Evolutionary conservation across 331 rosid genomes (phyloP).

Genomic region (Quercus lobata): DNA sequence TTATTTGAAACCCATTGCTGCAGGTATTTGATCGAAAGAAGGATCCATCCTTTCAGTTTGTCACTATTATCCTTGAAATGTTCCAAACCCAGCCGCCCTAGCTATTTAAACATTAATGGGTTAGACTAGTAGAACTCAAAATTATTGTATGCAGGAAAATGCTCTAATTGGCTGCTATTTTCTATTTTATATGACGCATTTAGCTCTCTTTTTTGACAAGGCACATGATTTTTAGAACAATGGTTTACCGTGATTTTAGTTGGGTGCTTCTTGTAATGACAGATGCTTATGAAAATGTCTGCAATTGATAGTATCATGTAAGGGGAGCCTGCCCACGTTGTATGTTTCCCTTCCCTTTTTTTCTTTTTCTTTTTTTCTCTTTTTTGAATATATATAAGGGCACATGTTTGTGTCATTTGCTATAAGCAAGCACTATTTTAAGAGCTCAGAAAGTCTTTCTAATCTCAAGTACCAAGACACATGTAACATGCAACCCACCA

Average conservation of each 20-base stretch:
- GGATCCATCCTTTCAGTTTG: slow-evolving; percentile 65
- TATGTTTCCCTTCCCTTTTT: background rate
- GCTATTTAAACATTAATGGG: background rate
- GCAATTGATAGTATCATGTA: background rate
- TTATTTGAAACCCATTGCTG: slow-evolving; percentile 32
- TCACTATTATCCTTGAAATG: slow-evolving; percentile 64
- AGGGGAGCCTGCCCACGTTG: background rate
- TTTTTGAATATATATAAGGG: background rate
- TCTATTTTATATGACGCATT: background rate
- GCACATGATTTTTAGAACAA: slow-evolving; percentile 10
- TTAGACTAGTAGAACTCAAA: background rate
- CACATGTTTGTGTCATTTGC: too few species aligned
- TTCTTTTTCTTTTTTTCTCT: background rate
- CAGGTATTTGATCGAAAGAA: slow-evolving; percentile 40
- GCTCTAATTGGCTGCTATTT: slow-evolving; percentile 6
- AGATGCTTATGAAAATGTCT: background rate
- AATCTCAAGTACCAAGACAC: background rate
- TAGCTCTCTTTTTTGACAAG: background rate
- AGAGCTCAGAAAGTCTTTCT: too few species aligned
- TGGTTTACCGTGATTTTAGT: background rate
- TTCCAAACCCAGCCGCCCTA: slow-evolving; percentile 42
- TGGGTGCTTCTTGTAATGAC: background rate
- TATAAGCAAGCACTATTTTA: background rate
- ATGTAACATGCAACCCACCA: background rate
- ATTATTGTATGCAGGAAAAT: background rate